Evolutionary conservation across 2,329 filamentous ascomycete genomes (phyloP), one percentile per base, ranked within the genome.

Genomic region (Alternaria incomplexa): DNA sequence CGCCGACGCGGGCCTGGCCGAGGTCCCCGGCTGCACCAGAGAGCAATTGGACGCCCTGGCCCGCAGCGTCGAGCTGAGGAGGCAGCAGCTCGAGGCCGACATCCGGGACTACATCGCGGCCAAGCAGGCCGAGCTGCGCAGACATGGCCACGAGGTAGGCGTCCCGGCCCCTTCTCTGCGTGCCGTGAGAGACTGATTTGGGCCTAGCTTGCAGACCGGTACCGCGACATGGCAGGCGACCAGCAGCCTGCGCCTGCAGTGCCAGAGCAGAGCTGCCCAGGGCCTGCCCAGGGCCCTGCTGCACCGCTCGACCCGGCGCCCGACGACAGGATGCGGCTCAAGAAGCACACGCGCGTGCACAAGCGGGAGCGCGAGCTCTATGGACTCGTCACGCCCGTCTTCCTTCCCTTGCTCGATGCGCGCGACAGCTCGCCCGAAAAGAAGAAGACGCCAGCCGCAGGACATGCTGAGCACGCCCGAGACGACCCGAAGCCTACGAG

Each of bases 331-430:
- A 69, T 66, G 58, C 77, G 75, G 70, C 73, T 70, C 40, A 74
- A 71, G 52, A 79, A 78, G 68, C 74, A 77, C 68, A 73, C 72
- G 53, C 73, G 75, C 54, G 77, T 79, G 26, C 77, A 79, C 65
- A 79, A 80, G 68, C 73, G 77, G 53, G 78, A 80, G 64, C 67
- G 75, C 46, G 78, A 80, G 66, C 75, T 80, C 28, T 77, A 73
- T 61, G 77, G 77, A 40, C 68, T 80, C 54, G 73, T 79, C 26
- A 79, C 77, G 36, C 77, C 76, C 12, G 72, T 76, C 8, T 80
- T 79, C 57, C 70, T 80, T 43, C 78, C 78, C 46, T 66, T 80
- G 63, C 69, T 80, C 30, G 78, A 80, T 56, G 75, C 76, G 30
- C 65, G 68, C 55, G 72, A 75, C 25, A 58, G 58, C 13, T 61